Base-by-base conservation (phyloP, 2,329 filamentous ascomycete species). In the Cyphellophora attinorum region DNA sequence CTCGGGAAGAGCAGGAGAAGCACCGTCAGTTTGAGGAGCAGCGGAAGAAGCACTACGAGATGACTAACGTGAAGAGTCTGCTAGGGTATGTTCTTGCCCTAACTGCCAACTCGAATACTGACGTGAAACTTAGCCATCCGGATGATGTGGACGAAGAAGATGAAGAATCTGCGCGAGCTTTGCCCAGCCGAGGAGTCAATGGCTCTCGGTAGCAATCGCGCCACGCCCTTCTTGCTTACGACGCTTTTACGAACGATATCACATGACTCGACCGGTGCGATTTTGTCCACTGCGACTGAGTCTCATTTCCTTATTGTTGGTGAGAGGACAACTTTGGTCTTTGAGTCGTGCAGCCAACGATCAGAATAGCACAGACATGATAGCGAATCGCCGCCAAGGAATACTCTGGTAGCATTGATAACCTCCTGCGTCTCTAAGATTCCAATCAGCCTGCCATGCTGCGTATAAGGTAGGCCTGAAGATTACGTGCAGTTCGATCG, bases 31-130 rank as follows among this genome's bases (percentile, higher is more conserved):
- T 98, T 58, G 88, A 95, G 64, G 71, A 84, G 63, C 72, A 85
- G 67, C 76, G 91, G 53, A 95, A 91, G 77, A 89, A 79, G 67
- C 91, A 98, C 61, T 98, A 98, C 61, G 91, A 98, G 70, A 98
- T 98, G 91, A 85, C 76, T 64, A 82, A 91, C 54, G 86, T 95
- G 39, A 93, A 91, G 52, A 75, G 79, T 52, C 63, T 96, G 34
- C 73, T 98, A 46, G 88, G 85, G 77, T 80, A 59, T 46, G 68
- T 61, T 13, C 25, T 23, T 16, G n/a, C n/a, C n/a, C n/a, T n/a
- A n/a, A n/a, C n/a, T n/a, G 25, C 38, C 27, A 29, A 23, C 25
- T 31, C n/a, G 13, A 18, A 28, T 11, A 15, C 15, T 13, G 14
- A 36, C 19, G 11, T 28, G 25, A 29, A 31, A 27, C 33, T 21